phyloP scores from a whole-genome alignment of 805 yeast species.

The Scheffersomyces spartinae region DNA sequence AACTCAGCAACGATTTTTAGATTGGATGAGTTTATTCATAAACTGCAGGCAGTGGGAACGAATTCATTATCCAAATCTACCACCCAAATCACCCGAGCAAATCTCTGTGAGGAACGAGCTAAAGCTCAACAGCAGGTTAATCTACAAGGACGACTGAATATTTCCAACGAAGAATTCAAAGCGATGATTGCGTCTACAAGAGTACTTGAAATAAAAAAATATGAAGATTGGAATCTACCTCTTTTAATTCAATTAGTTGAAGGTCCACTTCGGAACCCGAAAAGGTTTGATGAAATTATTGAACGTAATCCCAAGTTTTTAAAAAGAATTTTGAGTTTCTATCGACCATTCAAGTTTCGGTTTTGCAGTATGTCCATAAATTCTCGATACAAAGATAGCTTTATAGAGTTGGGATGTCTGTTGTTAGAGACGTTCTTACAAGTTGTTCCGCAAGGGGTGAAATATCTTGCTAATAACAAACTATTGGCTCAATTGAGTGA shows the following conservation, averaged over 20 bases:
- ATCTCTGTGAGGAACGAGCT: conserved; percentile 21
- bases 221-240: conserved; percentile 81
- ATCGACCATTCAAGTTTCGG: conserved; percentile 81
- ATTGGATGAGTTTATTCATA: conserved; percentile 40
- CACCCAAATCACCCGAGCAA: no score
- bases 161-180: conserved; percentile 59
- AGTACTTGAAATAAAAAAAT: conserved; percentile 70
- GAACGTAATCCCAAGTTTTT: conserved; percentile 71
- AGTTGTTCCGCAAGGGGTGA: conserved; percentile 54
- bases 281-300: conserved; percentile 63
- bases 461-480: conserved; percentile 59
- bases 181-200: conserved; percentile 54
- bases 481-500: conserved; percentile 82
- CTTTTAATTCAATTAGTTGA: conserved; percentile 57
- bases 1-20: conserved; percentile 31
- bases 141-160: conserved; percentile 9
- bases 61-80: no score
- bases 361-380: conserved; percentile 35
- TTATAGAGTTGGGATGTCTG: conserved; percentile 64
- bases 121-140: conserved; percentile 23
- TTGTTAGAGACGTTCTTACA: conserved; percentile 55
- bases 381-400: conserved; percentile 40
- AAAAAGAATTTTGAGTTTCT: conserved; percentile 75
- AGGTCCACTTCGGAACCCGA: conserved; percentile 72
- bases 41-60: no score